Conservation (phyloP, 2,329 filamentous ascomycete species). For the Cadophora malorum region DNA sequence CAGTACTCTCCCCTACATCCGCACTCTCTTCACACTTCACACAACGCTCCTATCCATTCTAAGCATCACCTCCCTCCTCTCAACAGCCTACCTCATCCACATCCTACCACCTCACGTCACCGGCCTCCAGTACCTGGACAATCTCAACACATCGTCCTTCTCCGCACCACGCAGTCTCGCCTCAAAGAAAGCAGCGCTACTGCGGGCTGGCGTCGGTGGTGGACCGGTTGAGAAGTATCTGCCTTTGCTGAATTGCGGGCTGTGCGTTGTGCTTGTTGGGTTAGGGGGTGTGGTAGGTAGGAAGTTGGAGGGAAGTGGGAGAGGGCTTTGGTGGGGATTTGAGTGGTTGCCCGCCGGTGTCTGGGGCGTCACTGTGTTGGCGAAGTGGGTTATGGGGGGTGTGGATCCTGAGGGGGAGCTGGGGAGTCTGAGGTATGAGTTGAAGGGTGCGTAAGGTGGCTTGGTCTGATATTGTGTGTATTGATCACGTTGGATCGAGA, state of each 20-base stretch:
- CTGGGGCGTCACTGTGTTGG: slow-evolving; percentile 64
- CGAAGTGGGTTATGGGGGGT: slow-evolving; percentile 69
- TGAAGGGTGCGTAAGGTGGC: slow-evolving; percentile 62
- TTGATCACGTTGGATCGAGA: neutral
- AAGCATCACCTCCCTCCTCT: slow-evolving; percentile 66
- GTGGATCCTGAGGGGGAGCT: slow-evolving; percentile 72
- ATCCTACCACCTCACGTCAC: slow-evolving; percentile 60
- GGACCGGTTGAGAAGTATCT: slow-evolving; percentile 64
- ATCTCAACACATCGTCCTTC: slow-evolving; percentile 43
- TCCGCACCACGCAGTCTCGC: neutral
- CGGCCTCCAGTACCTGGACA: slow-evolving; percentile 58
- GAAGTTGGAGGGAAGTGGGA: slow-evolving; percentile 43
- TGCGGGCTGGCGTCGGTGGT: slow-evolving; percentile 39
- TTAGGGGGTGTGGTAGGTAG: slow-evolving; percentile 50
- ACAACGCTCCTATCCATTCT: slow-evolving; percentile 55
- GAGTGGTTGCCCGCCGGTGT: slow-evolving; percentile 62
- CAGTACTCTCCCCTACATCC: slow-evolving; percentile 61
- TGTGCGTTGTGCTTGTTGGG: slow-evolving; percentile 60
- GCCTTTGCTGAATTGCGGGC: slow-evolving; percentile 63
- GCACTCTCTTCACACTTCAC: slow-evolving; percentile 51
- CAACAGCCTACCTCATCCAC: slow-evolving; percentile 67
- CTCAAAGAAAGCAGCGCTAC: slow-evolving; percentile 3
- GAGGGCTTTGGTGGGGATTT: slow-evolving; percentile 50
- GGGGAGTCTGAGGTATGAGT: slow-evolving; percentile 65
- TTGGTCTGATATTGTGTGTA: slow-evolving; percentile 43